Percentiles rank a stretch among this genome's conserved stretches.
These are phyloP conservation scores for Paramarasmius palmivorus DNA, from an alignment of 1,284 basidiomycete genomes.

Conservation along the genomic window DNA sequence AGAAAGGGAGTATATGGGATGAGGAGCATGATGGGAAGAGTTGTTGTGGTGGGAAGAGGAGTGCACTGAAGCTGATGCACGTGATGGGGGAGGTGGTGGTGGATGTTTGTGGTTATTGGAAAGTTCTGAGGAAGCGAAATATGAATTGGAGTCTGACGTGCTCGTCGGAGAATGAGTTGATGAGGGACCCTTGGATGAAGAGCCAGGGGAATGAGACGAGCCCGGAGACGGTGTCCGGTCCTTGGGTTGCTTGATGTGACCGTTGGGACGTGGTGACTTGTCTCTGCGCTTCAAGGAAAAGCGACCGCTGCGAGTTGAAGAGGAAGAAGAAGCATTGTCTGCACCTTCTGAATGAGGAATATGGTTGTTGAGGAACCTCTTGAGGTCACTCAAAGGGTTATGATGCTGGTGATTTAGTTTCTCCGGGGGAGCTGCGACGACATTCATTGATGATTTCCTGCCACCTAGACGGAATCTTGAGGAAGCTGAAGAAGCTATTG, in stretches of 20 bases:
- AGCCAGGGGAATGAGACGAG: constrained; percentile 20
- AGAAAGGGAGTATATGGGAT: constrained; percentile 58
- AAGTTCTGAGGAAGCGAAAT: constrained; percentile 10
- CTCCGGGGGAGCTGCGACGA: constrained; percentile 22
- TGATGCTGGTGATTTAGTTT: constrained; percentile 31
- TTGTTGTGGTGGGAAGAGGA: constrained; percentile 9
- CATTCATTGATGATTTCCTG: constrained; percentile 11
- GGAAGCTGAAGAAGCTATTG: not conserved
- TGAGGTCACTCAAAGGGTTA: constrained; percentile 85
- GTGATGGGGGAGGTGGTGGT: constrained; percentile 6
- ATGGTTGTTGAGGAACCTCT: constrained; percentile 90
- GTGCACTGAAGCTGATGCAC: constrained; percentile 6
- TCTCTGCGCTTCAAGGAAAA: constrained; percentile 35
- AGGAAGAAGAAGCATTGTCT: not conserved
- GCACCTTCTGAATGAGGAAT: constrained; percentile 53
- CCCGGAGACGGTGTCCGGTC: constrained; percentile 38
- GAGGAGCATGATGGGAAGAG: constrained; percentile 27
- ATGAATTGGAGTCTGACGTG: constrained; percentile 17
- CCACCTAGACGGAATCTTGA: constrained; percentile 17
- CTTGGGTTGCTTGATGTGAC: constrained; percentile 40
- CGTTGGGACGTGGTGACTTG: constrained; percentile 19
- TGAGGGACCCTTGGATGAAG: constrained; percentile 26
- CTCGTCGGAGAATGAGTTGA: constrained; percentile 20
- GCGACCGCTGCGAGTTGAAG: constrained; percentile 23
- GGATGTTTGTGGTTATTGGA: constrained; percentile 10